These are phyloP conservation scores for Fagopyrum esculentum DNA, from an alignment of 148 eudicot species.

Conservation along the genomic window DNA sequence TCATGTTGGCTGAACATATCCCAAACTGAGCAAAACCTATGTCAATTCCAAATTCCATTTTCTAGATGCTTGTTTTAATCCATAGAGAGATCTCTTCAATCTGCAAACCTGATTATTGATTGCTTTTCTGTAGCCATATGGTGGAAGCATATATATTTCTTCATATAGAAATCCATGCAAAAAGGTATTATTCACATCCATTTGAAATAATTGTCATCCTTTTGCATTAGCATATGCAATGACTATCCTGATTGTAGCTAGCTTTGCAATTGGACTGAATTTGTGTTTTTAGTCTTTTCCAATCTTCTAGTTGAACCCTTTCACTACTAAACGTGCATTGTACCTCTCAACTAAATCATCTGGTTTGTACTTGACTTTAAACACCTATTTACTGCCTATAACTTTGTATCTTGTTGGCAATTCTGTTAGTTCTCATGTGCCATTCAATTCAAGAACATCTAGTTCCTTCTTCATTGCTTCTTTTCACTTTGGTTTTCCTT, in stretches of 20 bases:
- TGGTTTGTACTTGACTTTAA: not conserved
- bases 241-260: not conserved
- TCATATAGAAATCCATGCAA: not conserved
- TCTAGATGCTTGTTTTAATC: not conserved
- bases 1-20: not conserved
- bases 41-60: not conserved
- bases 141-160: not conserved
- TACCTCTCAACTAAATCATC: not conserved
- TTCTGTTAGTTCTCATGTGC: no score
- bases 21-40: not conserved
- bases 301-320: not conserved
- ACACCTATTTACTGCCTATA: not conserved
- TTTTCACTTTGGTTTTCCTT: no score
- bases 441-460: no score
- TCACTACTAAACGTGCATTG: not conserved
- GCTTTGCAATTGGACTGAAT: not conserved
- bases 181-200: not conserved
- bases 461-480: no score
- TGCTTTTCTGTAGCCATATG: not conserved
- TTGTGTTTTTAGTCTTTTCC: not conserved
- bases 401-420: no score
- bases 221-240: not conserved
- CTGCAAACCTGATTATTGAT: no score
- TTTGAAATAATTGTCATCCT: not conserved
- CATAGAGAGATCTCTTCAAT: not conserved